phyloP scores from a whole-genome alignment of 352 stramenopile genomes.

The Phytophthora agathidicida region DNA sequence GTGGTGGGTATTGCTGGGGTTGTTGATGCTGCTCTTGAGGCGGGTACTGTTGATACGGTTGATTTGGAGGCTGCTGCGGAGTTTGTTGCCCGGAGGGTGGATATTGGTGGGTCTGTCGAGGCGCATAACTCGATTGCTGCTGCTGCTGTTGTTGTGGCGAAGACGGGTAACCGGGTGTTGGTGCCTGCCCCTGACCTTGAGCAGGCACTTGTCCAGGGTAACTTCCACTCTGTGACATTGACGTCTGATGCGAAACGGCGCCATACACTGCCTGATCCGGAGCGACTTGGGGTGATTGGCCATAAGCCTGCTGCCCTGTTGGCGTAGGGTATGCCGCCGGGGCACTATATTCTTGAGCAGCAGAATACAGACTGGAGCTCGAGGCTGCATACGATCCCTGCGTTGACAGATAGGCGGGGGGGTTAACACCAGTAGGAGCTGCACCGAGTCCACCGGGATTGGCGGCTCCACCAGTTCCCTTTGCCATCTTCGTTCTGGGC shows the following conservation, averaged over 20 bases:
- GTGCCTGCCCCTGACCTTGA: conserved; percentile 34
- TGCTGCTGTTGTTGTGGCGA: conserved; percentile 36
- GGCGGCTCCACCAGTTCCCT: conserved; percentile 12
- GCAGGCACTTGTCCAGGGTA: conserved; percentile 34
- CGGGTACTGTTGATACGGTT: not conserved
- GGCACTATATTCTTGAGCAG: conserved; percentile 11
- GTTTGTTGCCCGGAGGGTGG: no score
- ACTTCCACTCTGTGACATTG: conserved; percentile 20
- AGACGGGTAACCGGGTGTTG: conserved; percentile 35
- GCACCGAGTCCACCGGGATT: not conserved
- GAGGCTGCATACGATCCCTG: conserved; percentile 28
- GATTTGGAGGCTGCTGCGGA: not conserved
- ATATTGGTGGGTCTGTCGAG: not conserved
- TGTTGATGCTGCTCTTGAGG: conserved; percentile 1
- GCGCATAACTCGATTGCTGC: conserved; percentile 6
- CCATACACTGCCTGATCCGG: conserved; percentile 23
- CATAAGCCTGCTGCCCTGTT: conserved; percentile 27
- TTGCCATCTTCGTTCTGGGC: conserved; percentile 20
- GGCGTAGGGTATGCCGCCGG: conserved; percentile 17
- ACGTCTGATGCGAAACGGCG: conserved; percentile 7
- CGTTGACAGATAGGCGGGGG: conserved; percentile 19
- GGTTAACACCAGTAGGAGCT: not conserved
- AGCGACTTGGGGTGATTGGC: conserved; percentile 10
- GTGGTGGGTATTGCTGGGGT: not conserved
- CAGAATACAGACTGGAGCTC: conserved; percentile 4